Conservation (phyloP, 345 rosid species). For the Zanthoxylum bungeanum region DNA sequence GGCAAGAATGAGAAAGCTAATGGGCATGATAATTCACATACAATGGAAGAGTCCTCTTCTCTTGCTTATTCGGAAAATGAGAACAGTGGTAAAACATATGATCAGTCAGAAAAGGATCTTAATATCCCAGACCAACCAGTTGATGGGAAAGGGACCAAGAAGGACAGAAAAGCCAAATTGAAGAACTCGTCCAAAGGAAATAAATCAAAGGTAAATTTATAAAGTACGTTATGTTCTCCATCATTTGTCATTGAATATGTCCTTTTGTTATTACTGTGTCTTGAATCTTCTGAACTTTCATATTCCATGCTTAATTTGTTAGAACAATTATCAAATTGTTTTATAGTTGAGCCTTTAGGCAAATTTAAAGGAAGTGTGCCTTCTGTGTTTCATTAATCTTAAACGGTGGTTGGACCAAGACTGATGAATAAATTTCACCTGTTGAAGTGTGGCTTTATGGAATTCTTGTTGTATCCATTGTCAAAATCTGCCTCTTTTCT, state of each 20-base stretch:
- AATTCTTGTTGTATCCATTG: background rate
- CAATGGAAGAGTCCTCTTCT: constrained; percentile 30
- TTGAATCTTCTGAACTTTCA: background rate
- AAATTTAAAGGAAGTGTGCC: background rate
- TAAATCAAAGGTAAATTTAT: constrained; percentile 61
- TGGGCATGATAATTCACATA: constrained; percentile 22
- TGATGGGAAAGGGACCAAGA: constrained; percentile 39
- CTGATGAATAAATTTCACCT: background rate
- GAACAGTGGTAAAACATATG: constrained; percentile 25
- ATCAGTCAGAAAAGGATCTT: constrained; percentile 27
- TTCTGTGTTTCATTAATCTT: background rate
- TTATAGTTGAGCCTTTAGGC: background rate
- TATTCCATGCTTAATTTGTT: background rate
- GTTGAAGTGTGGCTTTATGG: background rate
- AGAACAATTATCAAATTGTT: constrained; percentile 5
- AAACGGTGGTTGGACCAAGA: background rate
- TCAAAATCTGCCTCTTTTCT: background rate
- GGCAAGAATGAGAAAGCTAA: constrained; percentile 25
- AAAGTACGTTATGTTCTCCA: background rate
- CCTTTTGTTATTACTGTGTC: background rate
- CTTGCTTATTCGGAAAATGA: constrained; percentile 20
- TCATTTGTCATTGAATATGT: background rate
- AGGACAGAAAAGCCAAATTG: constrained; percentile 40
- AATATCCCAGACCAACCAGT: constrained; percentile 26
- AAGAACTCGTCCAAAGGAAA: constrained; percentile 72